These are phyloP conservation scores for Phytophthora hybrid DNA, from an alignment of 352 stramenopile genomes.

Conservation along the genomic window DNA sequence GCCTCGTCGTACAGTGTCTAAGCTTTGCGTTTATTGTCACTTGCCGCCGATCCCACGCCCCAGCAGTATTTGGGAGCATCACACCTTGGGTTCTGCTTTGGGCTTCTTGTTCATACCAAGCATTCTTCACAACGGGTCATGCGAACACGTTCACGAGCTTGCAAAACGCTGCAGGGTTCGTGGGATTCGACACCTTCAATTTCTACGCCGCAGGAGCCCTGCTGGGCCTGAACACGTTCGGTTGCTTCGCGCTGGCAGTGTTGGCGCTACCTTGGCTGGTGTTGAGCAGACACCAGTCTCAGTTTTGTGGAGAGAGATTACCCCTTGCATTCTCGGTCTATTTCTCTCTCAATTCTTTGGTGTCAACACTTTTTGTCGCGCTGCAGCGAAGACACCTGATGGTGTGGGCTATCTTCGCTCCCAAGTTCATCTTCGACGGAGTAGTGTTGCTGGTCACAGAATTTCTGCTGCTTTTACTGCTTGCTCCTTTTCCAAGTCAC, in stretches of 20 bases:
- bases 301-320: background rate
- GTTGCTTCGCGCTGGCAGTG: constrained; percentile 62
- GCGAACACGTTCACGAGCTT: constrained; percentile 92
- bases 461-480: constrained; percentile 49
- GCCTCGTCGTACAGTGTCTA: constrained; percentile 48
- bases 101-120: constrained; percentile 67
- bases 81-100: constrained; percentile 65
- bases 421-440: constrained; percentile 91
- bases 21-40: constrained; percentile 55
- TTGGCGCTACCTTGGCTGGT: constrained; percentile 48
- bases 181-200: constrained; percentile 89
- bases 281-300: constrained; percentile 10
- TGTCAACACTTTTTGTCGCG: constrained; percentile 87
- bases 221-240: constrained; percentile 91
- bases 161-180: constrained; percentile 90
- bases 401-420: constrained; percentile 94
- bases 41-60: constrained; percentile 17
- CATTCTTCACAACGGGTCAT: constrained; percentile 91
- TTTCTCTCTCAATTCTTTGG: constrained; percentile 63
- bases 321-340: constrained; percentile 50
- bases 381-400: constrained; percentile 91
- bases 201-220: constrained; percentile 80
- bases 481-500: constrained; percentile 30
- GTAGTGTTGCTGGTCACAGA: constrained; percentile 67
- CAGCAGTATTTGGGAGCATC: constrained; percentile 6